Base-by-base conservation (phyloP, 2,329 filamentous ascomycete genomes). In the Amesomyces nigricolor region DNA sequence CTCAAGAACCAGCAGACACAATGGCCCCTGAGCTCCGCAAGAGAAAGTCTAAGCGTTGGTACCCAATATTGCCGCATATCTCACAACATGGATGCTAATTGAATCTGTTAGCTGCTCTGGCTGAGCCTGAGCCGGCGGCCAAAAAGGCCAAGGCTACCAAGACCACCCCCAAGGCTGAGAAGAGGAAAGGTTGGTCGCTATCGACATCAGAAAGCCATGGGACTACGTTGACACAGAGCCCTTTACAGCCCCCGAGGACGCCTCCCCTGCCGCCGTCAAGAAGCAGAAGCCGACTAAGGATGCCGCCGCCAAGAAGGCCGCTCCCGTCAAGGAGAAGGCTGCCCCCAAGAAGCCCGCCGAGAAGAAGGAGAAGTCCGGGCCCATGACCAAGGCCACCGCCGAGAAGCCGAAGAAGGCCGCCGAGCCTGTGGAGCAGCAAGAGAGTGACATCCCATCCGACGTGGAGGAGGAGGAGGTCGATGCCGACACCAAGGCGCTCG, bases 1-100 rank as follows among this genome's bases (percentile, higher is more conserved):
- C 32, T 7, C 35, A 47, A 52, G 11, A 10, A 56, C 38, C 29
- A 53, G 30, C 54, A 52, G 22, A 51, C 49, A 64, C 45, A 54
- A 67, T 67, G 65, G 63, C 63, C 9, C 58, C 61, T 16, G 64
- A 64, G 56, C 53, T 64, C 2, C 58, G 62, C 48, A 64, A 64
- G 54, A 64, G 57, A 46, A 67, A 66, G 39, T 58, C 61, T 7
- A 65, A 64, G 65, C 49, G 64, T 65, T 51, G 2, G 62, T 61
- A 3, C 16, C 16, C n/a, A 3, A 17, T 9, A 30, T 2, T 10
- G 22, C 7, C 10, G 5, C n/a, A 42, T 37, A 38, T 30, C 10
- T 3, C 1, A 1, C 14, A 14, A 9, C n/a, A 32, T 32, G 13
- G 51, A 50, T 17, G 51, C 58, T 62, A 60, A 63, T 54, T 43